Conservation (phyloP, 768 basidiomycete genomes). For the Amanita fuliginea region DNA sequence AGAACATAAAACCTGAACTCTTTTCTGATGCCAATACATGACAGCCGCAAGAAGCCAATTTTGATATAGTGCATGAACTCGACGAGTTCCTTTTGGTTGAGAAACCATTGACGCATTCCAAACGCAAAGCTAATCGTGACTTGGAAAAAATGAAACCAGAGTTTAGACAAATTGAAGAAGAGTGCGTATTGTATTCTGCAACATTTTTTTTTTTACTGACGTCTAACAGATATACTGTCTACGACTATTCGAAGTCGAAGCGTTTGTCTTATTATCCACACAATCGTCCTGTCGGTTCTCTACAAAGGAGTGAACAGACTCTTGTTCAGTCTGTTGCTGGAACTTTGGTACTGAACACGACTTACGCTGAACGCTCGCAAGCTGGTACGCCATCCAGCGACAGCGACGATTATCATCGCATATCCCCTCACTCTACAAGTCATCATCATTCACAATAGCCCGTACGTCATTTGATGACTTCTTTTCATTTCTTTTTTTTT, state of each 20-base stretch:
- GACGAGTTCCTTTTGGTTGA: conserved; percentile 97
- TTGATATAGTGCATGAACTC: conserved; percentile 93
- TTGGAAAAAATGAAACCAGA: conserved; percentile 86
- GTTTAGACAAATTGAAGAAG: conserved; percentile 85
- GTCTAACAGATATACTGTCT: conserved; percentile 66
- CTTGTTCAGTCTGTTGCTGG: conserved; percentile 29
- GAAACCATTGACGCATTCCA: conserved; percentile 92
- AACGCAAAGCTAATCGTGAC: conserved; percentile 82
- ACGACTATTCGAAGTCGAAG: conserved; percentile 67
- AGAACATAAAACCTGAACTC: neutral
- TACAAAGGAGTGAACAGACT: conserved; percentile 30
- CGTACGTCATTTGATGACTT: neutral
- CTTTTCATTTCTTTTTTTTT: too few relatives aligned
- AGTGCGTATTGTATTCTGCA: conserved; percentile 35
- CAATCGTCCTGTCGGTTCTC: conserved; percentile 48
- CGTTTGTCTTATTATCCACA: conserved; percentile 85
- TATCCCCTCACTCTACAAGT: conserved; percentile 3
- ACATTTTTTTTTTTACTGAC: conserved; percentile 1
- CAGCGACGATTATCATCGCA: conserved; percentile 18
- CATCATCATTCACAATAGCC: neutral
- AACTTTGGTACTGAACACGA: conserved; percentile 33
- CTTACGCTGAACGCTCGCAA: conserved; percentile 37
- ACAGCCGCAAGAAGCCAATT: conserved; percentile 95
- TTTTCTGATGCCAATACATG: neutral
- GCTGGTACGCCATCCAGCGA: conserved; percentile 30